Evolutionary conservation across 1,139 yeast genomes (phyloP), one percentile per base, ranked within the genome.

Genomic region (Kodamaea ohmeri): DNA sequence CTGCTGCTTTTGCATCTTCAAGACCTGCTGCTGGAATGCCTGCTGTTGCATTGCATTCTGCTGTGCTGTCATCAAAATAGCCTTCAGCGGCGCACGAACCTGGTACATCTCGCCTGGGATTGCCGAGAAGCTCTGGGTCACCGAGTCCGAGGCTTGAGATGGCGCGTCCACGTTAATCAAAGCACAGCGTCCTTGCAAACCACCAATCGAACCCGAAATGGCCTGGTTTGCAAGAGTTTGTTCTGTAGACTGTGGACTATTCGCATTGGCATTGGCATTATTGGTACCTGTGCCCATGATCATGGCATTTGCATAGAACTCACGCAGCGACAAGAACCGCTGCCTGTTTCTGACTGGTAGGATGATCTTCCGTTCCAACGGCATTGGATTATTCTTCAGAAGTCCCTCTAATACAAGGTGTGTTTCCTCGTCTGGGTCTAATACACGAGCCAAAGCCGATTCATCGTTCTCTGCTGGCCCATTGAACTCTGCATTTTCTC

Each of bases 391-490:
- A 32, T 89, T 83, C 49, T 86, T 73, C 9, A 85, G 76, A 22
- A 92, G 87, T n/a, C 97, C 97, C 45, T 87, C 92, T 56, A 94
- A 68, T 2, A 94, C 97, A 52, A 85, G 86, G 41, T 86, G 90
- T 1, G 96, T 88, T 54, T 94, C 99, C 56, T 89, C 96, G 52
- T 92, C 97, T 4, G 96, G 95, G 51, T 70, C 74, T 34, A 70
- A 59, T 4, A 65, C 57, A 41, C 64, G 56, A 12, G 41, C 42
- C 8, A 52, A 48, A 19, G 56, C 60, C 9, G 50, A 52, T 13
- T 50, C 49, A 32, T 54, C 61, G 12, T 43, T 44, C 40, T 50
- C 58, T 1, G 50, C 56, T 15, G 52, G 52, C 6, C 63, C 69
- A 28, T 66, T 55, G 39, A 67, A 65, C 26, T 66, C 73, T 2